A percentile compares a stretch with the other conserved stretches of the same genome.
Conservation (phyloP, 148 eudicot species). For the Rhododendron vialii region DNA sequence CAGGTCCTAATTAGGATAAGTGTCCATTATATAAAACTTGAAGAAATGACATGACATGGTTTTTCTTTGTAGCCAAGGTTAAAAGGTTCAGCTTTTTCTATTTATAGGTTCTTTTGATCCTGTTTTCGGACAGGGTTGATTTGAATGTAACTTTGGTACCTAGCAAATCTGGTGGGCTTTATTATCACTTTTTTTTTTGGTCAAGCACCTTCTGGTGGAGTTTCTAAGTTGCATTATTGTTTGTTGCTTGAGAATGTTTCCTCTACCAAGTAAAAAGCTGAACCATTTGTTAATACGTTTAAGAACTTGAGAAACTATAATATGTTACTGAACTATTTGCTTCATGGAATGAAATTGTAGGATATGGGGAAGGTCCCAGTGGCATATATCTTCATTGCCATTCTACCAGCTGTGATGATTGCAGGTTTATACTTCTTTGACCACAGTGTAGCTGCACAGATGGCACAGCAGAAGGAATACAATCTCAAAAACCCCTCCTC, state of each 20-base stretch:
- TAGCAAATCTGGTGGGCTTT: not conserved
- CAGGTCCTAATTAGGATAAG: not conserved
- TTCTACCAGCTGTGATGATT: slow-evolving; percentile 83
- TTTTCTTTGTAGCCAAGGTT: not conserved
- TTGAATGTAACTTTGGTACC: not conserved
- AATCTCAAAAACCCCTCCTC: slow-evolving; percentile 85
- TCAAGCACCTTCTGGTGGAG: not conserved
- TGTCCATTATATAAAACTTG: not conserved
- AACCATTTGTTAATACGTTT: not conserved
- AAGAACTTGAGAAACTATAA: not conserved
- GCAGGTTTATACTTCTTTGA: slow-evolving; percentile 94
- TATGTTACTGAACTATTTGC: not conserved
- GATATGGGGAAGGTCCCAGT: slow-evolving; percentile 73
- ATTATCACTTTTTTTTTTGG: not conserved
- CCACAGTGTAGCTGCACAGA: slow-evolving; percentile 89
- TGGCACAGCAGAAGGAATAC: slow-evolving; percentile 92
- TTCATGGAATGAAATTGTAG: slow-evolving; percentile 33
- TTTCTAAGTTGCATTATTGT: not conserved
- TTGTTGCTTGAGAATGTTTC: slow-evolving; percentile 1
- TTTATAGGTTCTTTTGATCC: not conserved
- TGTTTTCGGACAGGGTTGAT: not conserved
- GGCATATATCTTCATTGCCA: slow-evolving; percentile 55
- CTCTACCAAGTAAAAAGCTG: not conserved
- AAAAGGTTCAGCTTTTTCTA: not conserved
- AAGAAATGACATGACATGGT: not conserved